Conservation (phyloP, 768 basidiomycete genomes). For the Russula ochroleuca region DNA sequence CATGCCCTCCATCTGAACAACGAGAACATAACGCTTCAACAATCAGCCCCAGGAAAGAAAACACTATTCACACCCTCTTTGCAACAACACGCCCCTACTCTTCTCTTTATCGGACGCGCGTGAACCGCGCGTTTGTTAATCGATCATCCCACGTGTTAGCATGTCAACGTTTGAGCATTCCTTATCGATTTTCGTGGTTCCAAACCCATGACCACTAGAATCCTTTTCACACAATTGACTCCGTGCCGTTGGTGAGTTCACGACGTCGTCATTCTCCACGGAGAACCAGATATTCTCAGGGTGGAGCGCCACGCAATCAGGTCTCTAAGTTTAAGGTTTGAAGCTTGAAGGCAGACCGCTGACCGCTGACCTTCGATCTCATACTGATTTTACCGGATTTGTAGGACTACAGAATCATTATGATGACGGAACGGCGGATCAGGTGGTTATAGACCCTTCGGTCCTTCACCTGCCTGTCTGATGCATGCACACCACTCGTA, state of each 20-base stretch:
- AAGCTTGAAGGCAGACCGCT: too few relatives aligned
- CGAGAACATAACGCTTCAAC: background rate
- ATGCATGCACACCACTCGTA: background rate
- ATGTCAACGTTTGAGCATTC: background rate
- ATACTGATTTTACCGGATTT: background rate
- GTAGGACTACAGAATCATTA: background rate
- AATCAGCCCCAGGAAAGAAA: background rate
- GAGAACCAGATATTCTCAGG: background rate
- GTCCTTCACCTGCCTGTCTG: background rate
- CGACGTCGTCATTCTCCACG: background rate
- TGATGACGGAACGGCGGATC: background rate
- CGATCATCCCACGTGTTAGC: background rate
- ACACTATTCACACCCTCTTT: background rate
- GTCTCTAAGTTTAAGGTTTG: background rate
- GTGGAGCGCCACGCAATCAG: background rate
- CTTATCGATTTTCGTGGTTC: background rate
- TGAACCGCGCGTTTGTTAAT: background rate
- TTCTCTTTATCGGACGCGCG: background rate
- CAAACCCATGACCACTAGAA: background rate
- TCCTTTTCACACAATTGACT: background rate
- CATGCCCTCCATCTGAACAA: background rate
- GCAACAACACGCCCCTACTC: background rate
- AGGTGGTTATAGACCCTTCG: background rate
- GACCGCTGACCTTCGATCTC: background rate
- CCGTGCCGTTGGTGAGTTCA: background rate